Base-by-base conservation (phyloP, 179 eudicot species). In the Heliamphora ciliata region DNA sequence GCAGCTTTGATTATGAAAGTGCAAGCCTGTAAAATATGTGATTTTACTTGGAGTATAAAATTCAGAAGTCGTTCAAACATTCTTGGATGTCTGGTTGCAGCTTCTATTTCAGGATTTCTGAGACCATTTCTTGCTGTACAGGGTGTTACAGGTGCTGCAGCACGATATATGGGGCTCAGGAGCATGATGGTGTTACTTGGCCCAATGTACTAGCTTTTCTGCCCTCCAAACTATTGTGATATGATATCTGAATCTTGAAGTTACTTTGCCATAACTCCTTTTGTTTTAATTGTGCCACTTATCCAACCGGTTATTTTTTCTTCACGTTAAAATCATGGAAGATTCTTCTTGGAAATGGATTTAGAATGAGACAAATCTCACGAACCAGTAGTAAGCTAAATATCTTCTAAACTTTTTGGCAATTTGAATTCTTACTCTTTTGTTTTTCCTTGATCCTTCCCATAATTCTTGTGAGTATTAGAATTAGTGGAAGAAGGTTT, bases 141-240 rank as follows among this genome's bases (percentile, higher is more conserved):
- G 98, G 94, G 95, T 74, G 82, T 94, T 55, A 88, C 91, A 79
- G 91, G 89, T 84, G 94, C 91, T 82, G 93, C 97, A 67, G 85
- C 98, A 67, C 86, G 92, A 14, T 92, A 89, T 85, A 74, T 95
- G 87, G 98, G 98, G 64, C 78, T 95, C 54, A 90, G 93, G 84
- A 91, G 96, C 87, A 64, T 94, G 88, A 79, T 90, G 86, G 79
- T 87, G 69, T 89, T 95, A 79, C 82, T 90, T 83, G 97, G 98
- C 72, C 98, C 98, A 79, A 66, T 95, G 98, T 90, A 90, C 74
- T 63, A 61, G 46, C 78, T 80, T 40, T 65, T 68, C 81, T 77
- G 47, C 65, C 17, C n/a, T 76, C 18, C 72, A 58, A 18, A 11
- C 13, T 74, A 18, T 73, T 15, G 31, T 61, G 17, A 74, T 31